These are phyloP conservation scores for Fusarium sp. DNA, from an alignment of 2,329 filamentous ascomycete genomes.

Conservation along the genomic window DNA sequence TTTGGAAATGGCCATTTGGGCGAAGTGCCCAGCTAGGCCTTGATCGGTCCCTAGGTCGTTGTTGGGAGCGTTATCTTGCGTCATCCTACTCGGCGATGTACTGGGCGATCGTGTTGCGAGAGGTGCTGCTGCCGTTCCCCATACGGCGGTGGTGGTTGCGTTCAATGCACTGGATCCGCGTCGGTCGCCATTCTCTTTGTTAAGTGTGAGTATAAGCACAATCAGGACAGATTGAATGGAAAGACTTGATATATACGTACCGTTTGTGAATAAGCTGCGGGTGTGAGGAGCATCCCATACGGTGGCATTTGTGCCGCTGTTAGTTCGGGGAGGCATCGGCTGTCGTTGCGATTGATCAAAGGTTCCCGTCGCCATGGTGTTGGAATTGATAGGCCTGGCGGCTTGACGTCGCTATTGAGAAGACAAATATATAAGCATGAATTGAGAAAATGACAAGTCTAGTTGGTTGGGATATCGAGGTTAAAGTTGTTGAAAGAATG, in stretches of 20 bases:
- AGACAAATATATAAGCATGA: conserved; percentile 38
- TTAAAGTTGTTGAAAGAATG: conserved; percentile 26
- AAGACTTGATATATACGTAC: conserved; percentile 52
- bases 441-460: conserved; percentile 19
- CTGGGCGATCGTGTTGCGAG: conserved; percentile 59
- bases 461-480: conserved; percentile 32
- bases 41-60: conserved; percentile 60
- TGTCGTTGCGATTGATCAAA: conserved; percentile 49
- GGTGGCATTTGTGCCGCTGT: neutral
- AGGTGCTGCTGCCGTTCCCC: conserved; percentile 67
- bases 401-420: conserved; percentile 51
- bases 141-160: conserved; percentile 73
- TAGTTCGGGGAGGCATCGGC: conserved; percentile 50
- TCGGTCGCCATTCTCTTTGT: conserved; percentile 49
- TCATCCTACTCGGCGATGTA: conserved; percentile 70
- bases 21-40: conserved; percentile 54
- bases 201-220: conserved; percentile 29
- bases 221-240: neutral
- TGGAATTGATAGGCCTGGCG: conserved; percentile 52
- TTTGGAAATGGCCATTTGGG: conserved; percentile 38
- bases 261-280: conserved; percentile 58
- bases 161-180: conserved; percentile 78
- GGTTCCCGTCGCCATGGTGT: conserved; percentile 53
- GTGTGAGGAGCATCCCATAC: conserved; percentile 9
- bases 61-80: conserved; percentile 61